Evolutionary conservation across 306 rosid species (phyloP).

Genomic region (Castanospermum australe): DNA sequence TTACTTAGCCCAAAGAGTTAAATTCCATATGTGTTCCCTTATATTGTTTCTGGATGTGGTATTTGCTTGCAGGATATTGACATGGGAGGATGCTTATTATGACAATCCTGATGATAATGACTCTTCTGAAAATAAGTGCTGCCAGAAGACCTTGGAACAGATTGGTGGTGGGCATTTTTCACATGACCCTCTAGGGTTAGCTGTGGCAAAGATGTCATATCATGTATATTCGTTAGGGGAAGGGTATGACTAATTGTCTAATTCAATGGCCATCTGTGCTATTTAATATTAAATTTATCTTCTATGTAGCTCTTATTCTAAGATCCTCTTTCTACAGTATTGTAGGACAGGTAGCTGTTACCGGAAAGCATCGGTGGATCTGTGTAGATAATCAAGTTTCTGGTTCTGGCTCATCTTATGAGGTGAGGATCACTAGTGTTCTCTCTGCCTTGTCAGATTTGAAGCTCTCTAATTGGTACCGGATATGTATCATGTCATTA

Average conservation of each 20-base stretch:
- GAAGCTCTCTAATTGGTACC: neutral
- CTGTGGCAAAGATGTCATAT: constrained; percentile 89
- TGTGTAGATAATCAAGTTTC: constrained; percentile 59
- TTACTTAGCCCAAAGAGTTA: neutral
- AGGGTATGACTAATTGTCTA: constrained; percentile 73
- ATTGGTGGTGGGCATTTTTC: constrained; percentile 52
- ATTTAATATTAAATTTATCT: constrained; percentile 2
- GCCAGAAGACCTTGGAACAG: constrained; percentile 52
- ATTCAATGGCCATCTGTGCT: neutral
- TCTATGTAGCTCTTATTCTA: constrained; percentile 3
- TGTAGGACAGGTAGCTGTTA: constrained; percentile 92
- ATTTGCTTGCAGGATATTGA: constrained; percentile 73
- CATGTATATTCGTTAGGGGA: constrained; percentile 87
- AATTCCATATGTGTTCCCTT: constrained; percentile 4
- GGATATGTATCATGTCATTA: neutral
- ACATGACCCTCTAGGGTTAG: constrained; percentile 72
- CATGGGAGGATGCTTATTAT: constrained; percentile 93
- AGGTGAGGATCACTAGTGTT: constrained; percentile 48
- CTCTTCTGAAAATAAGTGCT: constrained; percentile 43
- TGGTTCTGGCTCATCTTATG: constrained; percentile 56
- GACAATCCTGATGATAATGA: constrained; percentile 55
- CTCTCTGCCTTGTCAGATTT: constrained; percentile 15
- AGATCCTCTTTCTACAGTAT: constrained; percentile 49
- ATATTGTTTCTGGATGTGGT: constrained; percentile 7
- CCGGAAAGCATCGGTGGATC: constrained; percentile 90